Percentiles rank a stretch among this genome's conserved stretches.
phyloP scores from a whole-genome alignment of 2,329 filamentous ascomycete genomes.

The Cyclaneusma minus region DNA sequence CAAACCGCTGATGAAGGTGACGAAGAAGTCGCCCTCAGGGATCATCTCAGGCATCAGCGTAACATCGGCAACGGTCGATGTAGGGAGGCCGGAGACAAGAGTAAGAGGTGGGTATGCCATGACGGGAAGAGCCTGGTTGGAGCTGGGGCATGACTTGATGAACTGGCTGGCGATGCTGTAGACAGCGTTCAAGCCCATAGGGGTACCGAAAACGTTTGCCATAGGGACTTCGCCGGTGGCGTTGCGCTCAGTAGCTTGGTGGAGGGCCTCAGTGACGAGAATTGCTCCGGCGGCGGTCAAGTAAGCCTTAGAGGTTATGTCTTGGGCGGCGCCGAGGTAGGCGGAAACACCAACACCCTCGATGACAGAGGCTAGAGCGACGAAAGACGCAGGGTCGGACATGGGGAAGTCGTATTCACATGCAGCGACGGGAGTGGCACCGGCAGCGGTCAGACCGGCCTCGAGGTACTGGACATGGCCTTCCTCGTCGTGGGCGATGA shows the following conservation, averaged over 20 bases:
- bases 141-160: slow-evolving; percentile 38
- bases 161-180: slow-evolving; percentile 48
- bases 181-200: slow-evolving; percentile 41
- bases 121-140: slow-evolving; percentile 39
- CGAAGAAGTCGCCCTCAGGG: slow-evolving; percentile 16
- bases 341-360: slow-evolving; percentile 43
- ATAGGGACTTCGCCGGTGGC: slow-evolving; percentile 33
- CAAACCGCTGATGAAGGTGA: slow-evolving; percentile 19
- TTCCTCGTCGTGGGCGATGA: slow-evolving; percentile 38
- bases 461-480: slow-evolving; percentile 42
- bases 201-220: slow-evolving; percentile 42
- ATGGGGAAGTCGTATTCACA: slow-evolving; percentile 42
- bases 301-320: slow-evolving; percentile 40
- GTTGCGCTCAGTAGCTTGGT: slow-evolving; percentile 43
- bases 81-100: slow-evolving; percentile 12
- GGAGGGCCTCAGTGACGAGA: slow-evolving; percentile 49
- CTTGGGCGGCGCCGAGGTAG: slow-evolving; percentile 46
- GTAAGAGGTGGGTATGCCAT: slow-evolving; percentile 39
- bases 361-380: slow-evolving; percentile 35
- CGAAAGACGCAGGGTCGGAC: slow-evolving; percentile 30
- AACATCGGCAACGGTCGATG: slow-evolving; percentile 8
- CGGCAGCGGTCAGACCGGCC: slow-evolving; percentile 26
- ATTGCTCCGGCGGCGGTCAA: slow-evolving; percentile 48
- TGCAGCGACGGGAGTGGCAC: slow-evolving; percentile 33
- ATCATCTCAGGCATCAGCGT: slow-evolving; percentile 13